Base-by-base conservation (phyloP, 1,284 basidiomycete species). In the Tilletia caries region DNA sequence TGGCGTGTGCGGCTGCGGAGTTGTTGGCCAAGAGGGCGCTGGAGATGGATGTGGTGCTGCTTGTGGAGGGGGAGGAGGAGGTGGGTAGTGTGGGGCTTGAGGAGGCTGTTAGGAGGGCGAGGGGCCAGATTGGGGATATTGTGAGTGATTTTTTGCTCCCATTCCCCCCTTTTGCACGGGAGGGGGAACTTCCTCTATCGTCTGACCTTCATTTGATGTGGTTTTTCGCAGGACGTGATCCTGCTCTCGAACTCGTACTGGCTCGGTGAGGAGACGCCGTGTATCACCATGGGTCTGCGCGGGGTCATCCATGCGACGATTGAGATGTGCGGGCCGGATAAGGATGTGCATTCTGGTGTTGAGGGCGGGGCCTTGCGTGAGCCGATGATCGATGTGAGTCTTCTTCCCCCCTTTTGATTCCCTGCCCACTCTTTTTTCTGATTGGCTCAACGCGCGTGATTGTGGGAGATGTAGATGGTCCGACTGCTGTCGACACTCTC, bases 41-140 rank as follows among this genome's bases (percentile, higher is more conserved):
- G 1, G 91, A 89, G 37, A 88, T 93, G 1, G 95, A 98, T 78
- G 83, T 98, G 0, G 90, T 97, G 2, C 90, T 98, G 83, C 85
- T 98, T 65, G 89, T 98, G 43, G 95, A 98, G 84, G 95, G 95
- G 0, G 95, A 98, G 82, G 96, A 97, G 82, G 96, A 98, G 83
- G 89, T 89, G 25, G 95, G 95, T 3, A 95, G 92, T 79, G 84
- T 87, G 0, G 93, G 94, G 0, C 95, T 98, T 77, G 87, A 86
- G 54, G 89, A 91, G 32, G 88, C 91, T 0, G 91, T 98, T 8
- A 82, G 86, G 67, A 87, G 86, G 70, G 86, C 94, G 83, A 92
- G 92, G 43, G 64, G 66, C n/a, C 70, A 76, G 27, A 73, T 81
- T 15, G 80, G 80, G 27, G 33, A 43, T 5, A 75, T 81, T 44